Evolutionary conservation across 148 eudicot genomes (phyloP).

Genomic region (Selenicereus undatus): DNA sequence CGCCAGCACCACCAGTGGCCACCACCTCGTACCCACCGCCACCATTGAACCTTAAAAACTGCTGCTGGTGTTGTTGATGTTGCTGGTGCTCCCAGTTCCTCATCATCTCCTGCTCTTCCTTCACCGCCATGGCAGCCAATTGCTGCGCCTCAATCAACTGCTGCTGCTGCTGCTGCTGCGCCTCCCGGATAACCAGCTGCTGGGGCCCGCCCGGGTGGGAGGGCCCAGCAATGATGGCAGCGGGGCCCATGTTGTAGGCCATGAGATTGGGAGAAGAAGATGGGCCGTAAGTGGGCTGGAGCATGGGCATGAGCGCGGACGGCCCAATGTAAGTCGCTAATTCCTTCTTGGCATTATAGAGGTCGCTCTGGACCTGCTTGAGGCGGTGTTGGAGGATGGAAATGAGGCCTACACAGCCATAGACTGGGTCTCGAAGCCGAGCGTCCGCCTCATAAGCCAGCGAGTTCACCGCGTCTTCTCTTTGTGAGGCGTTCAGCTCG

Average conservation of each 20-base stretch:
- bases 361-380: conserved; percentile 45
- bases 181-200: conserved; percentile 32
- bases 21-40: conserved; percentile 1
- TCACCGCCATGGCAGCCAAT: conserved; percentile 36
- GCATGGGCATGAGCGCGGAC: conserved; percentile 47
- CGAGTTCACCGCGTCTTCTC: conserved; percentile 82
- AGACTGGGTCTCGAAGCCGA: conserved; percentile 66
- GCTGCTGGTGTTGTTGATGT: conserved; percentile 34
- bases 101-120: conserved; percentile 58
- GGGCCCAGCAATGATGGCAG: neutral
- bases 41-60: conserved; percentile 36
- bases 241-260: neutral
- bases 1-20: conserved; percentile 16
- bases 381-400: conserved; percentile 62
- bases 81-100: conserved; percentile 50
- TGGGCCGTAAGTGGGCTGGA: conserved; percentile 22
- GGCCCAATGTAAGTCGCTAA: conserved; percentile 60
- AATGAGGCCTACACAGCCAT: conserved; percentile 79
- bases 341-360: conserved; percentile 53
- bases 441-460: conserved; percentile 78
- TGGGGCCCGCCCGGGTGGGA: conserved; percentile 11
- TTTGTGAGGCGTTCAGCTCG: conserved; percentile 41
- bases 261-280: neutral
- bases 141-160: conserved; percentile 51
- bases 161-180: conserved; percentile 26